Base-by-base conservation (phyloP, 768 basidiomycete genomes). In the Rhizopogon sp. region DNA sequence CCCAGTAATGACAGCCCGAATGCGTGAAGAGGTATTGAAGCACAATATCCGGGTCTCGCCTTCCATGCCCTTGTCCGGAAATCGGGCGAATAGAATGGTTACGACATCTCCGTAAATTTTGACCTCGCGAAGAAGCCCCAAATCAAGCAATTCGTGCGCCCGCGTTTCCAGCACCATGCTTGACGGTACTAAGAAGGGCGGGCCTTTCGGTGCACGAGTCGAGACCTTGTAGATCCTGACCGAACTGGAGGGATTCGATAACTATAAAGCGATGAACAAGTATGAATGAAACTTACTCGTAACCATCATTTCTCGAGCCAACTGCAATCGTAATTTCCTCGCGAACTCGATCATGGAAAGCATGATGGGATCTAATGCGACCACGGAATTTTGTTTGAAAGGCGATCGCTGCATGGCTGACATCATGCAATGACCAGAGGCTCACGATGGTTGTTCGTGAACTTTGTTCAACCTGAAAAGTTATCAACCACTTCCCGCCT, bases 401-500 rank as follows among this genome's bases (percentile, higher is more conserved):
- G 29, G 67, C 65, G 35, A 65, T 62, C 56, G 63, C 65, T 39
- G 57, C 47, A 52, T 61, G 45, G 5, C 63, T 58, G 29, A 67
- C 42, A 60, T 70, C 66, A n/a, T 62, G 63, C 28, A 74, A 57
- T 44, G 71, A 76, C 76, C 79, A 81, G 10, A 83, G 62, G 10
- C 72, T 74, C 20, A 83, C 60, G 31, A 69, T 66, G 5, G 35
- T 33, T 17, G 76, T 72, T 7, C 72, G 70, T 47, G 70, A 68
- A 1, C 58, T 61, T 3, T 56, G 64, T 52, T 69, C 65, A 8
- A 70, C 70, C 53, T 74, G 72, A 28, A 79, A 69, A 25, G 74
- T 75, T 5, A 80, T 70, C 22, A 83, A 74, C 77, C 78, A 81
- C 25, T 72, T 65, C 13, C 74, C 71, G n/a, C 77, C 79, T 5